These are phyloP conservation scores for Aspergillus terreus DNA, from an alignment of 2,329 filamentous ascomycete species.

Conservation along the genomic window DNA sequence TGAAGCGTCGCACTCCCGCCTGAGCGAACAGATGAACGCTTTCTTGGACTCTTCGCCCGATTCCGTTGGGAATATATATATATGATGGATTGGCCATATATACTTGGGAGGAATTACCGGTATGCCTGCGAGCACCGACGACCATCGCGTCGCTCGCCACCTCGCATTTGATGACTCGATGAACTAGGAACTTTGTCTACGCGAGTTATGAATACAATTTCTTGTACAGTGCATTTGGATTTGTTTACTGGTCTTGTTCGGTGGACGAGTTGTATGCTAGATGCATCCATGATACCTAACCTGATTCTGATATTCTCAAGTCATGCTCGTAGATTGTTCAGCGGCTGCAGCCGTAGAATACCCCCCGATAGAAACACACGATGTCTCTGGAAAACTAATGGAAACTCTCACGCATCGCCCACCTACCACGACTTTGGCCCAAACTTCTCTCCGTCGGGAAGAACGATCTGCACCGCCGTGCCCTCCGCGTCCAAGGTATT, in stretches of 20 bases:
- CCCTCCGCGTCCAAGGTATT: slow-evolving; percentile 61
- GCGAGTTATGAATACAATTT: background rate
- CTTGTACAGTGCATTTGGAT: background rate
- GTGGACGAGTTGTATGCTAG: slow-evolving; percentile 1
- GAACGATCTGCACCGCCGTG: slow-evolving; percentile 54
- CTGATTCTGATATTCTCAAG: background rate
- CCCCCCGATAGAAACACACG: too few species aligned
- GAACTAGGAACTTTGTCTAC: background rate
- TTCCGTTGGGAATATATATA: background rate
- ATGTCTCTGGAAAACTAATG: background rate
- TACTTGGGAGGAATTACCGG: background rate
- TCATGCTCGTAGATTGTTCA: too few species aligned
- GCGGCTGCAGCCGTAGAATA: too few species aligned
- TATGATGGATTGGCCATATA: background rate
- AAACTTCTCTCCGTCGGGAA: slow-evolving; percentile 57
- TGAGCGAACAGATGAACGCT: background rate
- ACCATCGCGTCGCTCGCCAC: background rate
- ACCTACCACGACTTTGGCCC: slow-evolving; percentile 46
- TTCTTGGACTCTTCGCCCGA: too few species aligned
- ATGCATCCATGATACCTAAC: background rate
- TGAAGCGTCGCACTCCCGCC: background rate
- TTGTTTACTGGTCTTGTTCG: background rate
- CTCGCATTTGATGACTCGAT: background rate
- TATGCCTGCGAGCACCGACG: background rate
- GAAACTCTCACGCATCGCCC: background rate